Evolutionary conservation across 495 filamentous ascomycete species (phyloP).

Genomic region (Aspergillus ostianus): DNA sequence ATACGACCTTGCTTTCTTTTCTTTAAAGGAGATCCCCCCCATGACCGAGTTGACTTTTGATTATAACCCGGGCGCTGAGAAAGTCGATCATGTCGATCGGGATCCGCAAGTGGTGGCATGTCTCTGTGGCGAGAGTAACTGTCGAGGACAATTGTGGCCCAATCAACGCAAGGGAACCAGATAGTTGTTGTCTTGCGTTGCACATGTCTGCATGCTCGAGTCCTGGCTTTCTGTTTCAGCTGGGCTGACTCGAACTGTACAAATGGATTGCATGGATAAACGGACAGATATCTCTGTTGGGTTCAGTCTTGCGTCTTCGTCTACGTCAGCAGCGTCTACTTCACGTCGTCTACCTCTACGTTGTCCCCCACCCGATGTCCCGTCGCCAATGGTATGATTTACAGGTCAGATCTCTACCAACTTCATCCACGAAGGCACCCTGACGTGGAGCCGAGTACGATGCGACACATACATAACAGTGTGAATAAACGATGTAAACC

Average conservation of each 20-base stretch:
- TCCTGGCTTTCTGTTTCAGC: no score
- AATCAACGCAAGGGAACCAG: constrained; percentile 38
- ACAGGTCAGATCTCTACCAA: no score
- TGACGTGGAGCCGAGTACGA: no score
- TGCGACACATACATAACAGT: no score
- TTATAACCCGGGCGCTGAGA: constrained; percentile 63
- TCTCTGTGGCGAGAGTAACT: constrained; percentile 64
- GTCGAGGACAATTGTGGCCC: constrained; percentile 66
- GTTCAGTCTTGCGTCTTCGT: no score
- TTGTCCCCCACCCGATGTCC: not conserved
- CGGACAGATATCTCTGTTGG: not conserved
- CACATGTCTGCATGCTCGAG: not conserved
- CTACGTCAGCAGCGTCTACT: no score
- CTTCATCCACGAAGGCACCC: no score
- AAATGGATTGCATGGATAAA: not conserved
- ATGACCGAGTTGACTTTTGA: constrained; percentile 83
- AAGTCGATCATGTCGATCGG: constrained; percentile 47
- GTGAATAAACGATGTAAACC: no score
- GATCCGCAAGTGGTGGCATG: constrained; percentile 60
- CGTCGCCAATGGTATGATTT: no score
- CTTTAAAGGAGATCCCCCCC: constrained; percentile 63
- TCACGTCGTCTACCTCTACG: not conserved
- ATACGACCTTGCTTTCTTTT: constrained; percentile 89
- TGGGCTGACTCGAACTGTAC: not conserved
- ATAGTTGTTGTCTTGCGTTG: not conserved